Conservation (phyloP, 2,329 filamentous ascomycete species). For the Alternaria brassicicola region DNA sequence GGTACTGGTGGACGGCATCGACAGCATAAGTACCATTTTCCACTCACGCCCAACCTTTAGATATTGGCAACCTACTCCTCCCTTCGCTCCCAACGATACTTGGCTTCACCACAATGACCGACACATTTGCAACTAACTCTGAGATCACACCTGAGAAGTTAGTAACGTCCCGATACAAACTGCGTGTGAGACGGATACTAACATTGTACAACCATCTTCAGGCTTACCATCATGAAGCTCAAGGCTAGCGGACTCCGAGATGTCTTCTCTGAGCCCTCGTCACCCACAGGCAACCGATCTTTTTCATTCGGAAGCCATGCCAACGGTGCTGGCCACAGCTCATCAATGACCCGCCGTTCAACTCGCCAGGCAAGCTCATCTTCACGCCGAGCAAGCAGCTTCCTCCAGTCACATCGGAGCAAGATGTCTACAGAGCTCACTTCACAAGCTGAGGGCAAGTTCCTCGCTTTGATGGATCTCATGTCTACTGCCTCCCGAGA, state of each 20-base stretch:
- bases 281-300: conserved; percentile 18
- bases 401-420: conserved; percentile 32
- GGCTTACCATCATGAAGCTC: conserved; percentile 31
- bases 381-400: conserved; percentile 29
- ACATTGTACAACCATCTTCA: too few species aligned
- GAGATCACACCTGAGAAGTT: conserved; percentile 28
- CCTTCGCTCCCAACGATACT: background rate
- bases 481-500: conserved; percentile 34
- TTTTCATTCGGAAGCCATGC: conserved; percentile 17
- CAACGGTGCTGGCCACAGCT: conserved; percentile 4
- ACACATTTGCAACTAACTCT: conserved; percentile 6
- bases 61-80: background rate
- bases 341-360: conserved; percentile 21
- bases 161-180: too few species aligned
- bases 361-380: conserved; percentile 24
- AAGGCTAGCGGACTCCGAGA: conserved; percentile 29
- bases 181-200: too few species aligned
- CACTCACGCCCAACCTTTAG: background rate
- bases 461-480: conserved; percentile 38
- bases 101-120: conserved; percentile 1
- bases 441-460: conserved; percentile 32
- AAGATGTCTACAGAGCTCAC: conserved; percentile 35
- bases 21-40: conserved; percentile 14
- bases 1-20: background rate
- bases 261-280: conserved; percentile 30